Conservation (phyloP, 768 basidiomycete species). For the Termitomyces sp. region DNA sequence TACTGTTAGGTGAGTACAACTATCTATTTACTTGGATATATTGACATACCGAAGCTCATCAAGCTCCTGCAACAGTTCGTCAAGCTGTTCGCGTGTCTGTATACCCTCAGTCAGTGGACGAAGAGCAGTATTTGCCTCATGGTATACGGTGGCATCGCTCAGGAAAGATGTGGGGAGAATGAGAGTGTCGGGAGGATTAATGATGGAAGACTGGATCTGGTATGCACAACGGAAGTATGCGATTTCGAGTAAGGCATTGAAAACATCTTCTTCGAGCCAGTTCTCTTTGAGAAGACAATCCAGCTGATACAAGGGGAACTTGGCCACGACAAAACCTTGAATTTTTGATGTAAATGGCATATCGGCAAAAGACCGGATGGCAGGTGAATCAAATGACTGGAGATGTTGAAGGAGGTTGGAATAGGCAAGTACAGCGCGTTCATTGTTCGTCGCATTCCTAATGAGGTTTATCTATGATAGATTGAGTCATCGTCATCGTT, state of each 20-base stretch:
- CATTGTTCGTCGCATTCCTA: background rate
- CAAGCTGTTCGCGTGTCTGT: conserved; percentile 25
- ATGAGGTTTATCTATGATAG: background rate
- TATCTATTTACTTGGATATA: background rate
- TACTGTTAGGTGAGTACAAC: background rate
- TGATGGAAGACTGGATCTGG: background rate
- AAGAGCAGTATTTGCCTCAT: conserved; percentile 21
- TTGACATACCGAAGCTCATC: conserved; percentile 14
- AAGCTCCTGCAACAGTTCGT: conserved; percentile 17
- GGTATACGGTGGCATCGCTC: conserved; percentile 14
- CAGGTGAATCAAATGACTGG: background rate
- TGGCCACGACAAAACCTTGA: conserved; percentile 7
- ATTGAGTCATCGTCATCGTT: background rate
- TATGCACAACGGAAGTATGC: conserved; percentile 10
- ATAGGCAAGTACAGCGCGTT: conserved; percentile 1
- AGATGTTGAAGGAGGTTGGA: background rate
- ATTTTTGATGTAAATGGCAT: conserved; percentile 6
- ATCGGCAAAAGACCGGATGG: background rate
- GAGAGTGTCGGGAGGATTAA: background rate
- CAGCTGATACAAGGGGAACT: conserved; percentile 17
- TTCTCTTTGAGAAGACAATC: conserved; percentile 18
- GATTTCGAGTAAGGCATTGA: conserved; percentile 18
- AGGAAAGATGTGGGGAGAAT: conserved; percentile 13
- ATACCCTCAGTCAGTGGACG: conserved; percentile 17
- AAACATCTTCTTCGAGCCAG: conserved; percentile 21